phyloP scores from a whole-genome alignment of 495 filamentous ascomycete species.

The Talaromyces adpressus region DNA sequence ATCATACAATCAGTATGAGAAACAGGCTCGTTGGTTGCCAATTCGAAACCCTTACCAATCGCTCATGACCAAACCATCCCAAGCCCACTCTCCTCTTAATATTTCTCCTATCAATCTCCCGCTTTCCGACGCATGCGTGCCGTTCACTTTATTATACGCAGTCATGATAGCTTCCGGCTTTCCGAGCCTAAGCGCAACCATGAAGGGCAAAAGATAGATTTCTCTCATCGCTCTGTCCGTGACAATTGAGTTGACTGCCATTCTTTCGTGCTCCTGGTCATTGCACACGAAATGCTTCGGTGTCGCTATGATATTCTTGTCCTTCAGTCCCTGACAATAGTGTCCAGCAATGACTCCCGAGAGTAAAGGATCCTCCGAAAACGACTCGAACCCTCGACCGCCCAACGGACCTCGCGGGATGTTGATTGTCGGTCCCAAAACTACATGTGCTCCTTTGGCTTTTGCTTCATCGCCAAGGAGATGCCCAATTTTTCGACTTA shows the following conservation, averaged over 20 bases:
- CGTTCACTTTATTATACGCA: conserved; percentile 69
- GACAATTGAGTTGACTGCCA: conserved; percentile 59
- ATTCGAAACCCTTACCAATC: conserved; percentile 52
- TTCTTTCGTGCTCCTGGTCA: conserved; percentile 67
- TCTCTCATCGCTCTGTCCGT: conserved; percentile 67
- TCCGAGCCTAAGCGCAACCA: conserved; percentile 58
- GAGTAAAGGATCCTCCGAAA: conserved; percentile 71
- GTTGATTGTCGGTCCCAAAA: conserved; percentile 73
- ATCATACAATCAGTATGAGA: neutral
- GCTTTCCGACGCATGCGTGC: conserved; percentile 61
- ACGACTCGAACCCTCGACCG: conserved; percentile 72
- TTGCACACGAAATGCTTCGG: conserved; percentile 82
- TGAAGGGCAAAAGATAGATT: conserved; percentile 69
- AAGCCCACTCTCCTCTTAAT: conserved; percentile 64
- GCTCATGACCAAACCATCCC: conserved; percentile 61
- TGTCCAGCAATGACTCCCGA: conserved; percentile 60
- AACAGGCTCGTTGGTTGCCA: neutral
- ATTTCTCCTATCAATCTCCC: conserved; percentile 53
- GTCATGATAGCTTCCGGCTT: conserved; percentile 65
- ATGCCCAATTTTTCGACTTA: conserved; percentile 52
- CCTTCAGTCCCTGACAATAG: conserved; percentile 62
- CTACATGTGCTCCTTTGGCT: conserved; percentile 61
- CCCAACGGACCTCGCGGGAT: conserved; percentile 70
- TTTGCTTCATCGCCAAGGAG: conserved; percentile 66
- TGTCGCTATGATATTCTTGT: conserved; percentile 60